Evolutionary conservation across 352 stramenopile species (phyloP), one percentile per base, ranked within the genome.

Genomic region (Phytophthora palmivora): DNA sequence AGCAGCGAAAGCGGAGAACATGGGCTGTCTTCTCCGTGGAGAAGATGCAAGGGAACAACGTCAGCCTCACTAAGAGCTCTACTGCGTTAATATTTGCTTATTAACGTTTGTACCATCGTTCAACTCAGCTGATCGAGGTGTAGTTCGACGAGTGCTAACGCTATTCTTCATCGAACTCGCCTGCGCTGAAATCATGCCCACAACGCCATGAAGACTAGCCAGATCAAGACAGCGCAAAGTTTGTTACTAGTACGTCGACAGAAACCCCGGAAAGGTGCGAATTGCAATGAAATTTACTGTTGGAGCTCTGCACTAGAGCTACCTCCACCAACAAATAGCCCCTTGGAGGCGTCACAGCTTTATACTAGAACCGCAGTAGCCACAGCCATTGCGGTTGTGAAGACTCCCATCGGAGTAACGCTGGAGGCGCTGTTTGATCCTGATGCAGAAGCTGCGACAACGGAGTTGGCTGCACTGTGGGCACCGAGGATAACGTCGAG

Each of bases 401-500:
- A 38, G 44, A 72, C 15, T 14, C 56, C 32, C 6, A 28, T 21
- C 1, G 41, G 28, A 4, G 41, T 36, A 63, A 34, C 33, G 38
- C 10, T 49, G 7, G 43, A 53, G 8, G 44, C 63, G 14, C 63
- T 46, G 57, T 49, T 67, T 8, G 63, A 67, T 7, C 43, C 37
- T 7, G 57, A 39, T 0, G 53, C 39, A 0, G 53, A 56, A 21
- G 26, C 61, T 3, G 53, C 46, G 24, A 55, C 12, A 15, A 43
- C 39, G n/a, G 53, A 64, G 2, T 47, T 47, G 8, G 44, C 18
- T 4, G 12, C 54, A 37, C 50, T 67, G 43, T 49, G 54, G 8
- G 63, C 50, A 15, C 56, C 63, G 32, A 72, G 49, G 50, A 72
- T 72, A 18, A 72, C 63, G 26, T 72, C 63, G 3, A 57, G 48